Evolutionary conservation across 208 protist species (phyloP).

Genomic region (Balamuthia mandrillaris): DNA sequence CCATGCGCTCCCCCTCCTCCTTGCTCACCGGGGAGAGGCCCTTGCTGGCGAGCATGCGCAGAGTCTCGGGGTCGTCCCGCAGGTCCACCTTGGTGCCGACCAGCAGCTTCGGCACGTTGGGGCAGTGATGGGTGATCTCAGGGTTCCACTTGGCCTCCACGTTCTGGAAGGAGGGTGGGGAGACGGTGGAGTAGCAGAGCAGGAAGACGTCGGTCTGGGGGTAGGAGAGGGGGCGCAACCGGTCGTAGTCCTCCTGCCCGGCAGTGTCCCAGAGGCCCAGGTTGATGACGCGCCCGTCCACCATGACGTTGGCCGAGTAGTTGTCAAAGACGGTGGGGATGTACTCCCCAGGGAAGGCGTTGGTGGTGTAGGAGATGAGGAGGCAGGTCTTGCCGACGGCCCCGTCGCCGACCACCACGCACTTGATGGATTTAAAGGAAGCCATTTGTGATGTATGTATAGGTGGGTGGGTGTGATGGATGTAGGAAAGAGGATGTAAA

Average conservation of each 20-base stretch:
- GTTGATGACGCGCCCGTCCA: background rate
- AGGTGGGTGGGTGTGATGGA: background rate
- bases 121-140: constrained; percentile 46
- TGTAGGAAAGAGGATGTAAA: background rate
- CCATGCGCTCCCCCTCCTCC: constrained; percentile 44
- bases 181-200: constrained; percentile 75
- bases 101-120: constrained; percentile 56
- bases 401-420: constrained; percentile 82
- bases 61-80: constrained; percentile 47
- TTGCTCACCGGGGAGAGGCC: constrained; percentile 26
- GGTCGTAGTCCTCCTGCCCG: constrained; percentile 52
- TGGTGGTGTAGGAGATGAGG: constrained; percentile 80
- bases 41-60: constrained; percentile 41
- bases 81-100: constrained; percentile 67
- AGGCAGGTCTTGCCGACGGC: constrained; percentile 82
- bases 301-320: constrained; percentile 7
- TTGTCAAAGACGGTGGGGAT: constrained; percentile 82
- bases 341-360: constrained; percentile 78
- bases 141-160: constrained; percentile 49
- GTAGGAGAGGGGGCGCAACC: constrained; percentile 83
- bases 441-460: background rate
- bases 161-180: constrained; percentile 66
- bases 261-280: constrained; percentile 64
- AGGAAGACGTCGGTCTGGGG: constrained; percentile 74
- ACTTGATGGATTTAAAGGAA: constrained; percentile 46